Percentiles rank a stretch among this genome's conserved stretches.
These are phyloP conservation scores for Ceratocystis eucalypticola DNA, from an alignment of 2,329 filamentous ascomycete species.

Conservation along the genomic window DNA sequence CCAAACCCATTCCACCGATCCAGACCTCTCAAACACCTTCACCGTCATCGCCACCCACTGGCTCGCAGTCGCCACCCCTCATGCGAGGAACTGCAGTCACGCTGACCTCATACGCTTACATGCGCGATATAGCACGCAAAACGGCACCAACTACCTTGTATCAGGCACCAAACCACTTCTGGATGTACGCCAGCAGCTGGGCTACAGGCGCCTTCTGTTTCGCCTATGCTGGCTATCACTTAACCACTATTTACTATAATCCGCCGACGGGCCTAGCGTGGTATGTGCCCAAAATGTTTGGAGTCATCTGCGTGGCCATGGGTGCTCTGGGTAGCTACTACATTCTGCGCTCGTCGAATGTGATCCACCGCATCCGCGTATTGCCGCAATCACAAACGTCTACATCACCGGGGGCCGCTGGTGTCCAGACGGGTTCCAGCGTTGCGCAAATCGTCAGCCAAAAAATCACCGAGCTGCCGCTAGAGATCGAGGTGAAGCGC, in stretches of 20 bases:
- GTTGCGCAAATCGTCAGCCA: constrained; percentile 20
- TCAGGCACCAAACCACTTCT: constrained; percentile 48
- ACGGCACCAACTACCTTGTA: constrained; percentile 48
- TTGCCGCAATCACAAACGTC: constrained; percentile 29
- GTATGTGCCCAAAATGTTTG: constrained; percentile 47
- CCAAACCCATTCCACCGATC: constrained; percentile 12
- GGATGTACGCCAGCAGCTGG: constrained; percentile 49
- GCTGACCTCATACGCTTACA: constrained; percentile 31
- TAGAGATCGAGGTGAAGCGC: constrained; percentile 41
- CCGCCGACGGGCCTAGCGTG: constrained; percentile 38
- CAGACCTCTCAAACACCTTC: not conserved
- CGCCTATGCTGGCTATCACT: constrained; percentile 37
- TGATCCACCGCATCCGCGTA: constrained; percentile 46
- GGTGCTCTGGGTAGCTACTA: constrained; percentile 47
- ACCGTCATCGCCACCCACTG: no score
- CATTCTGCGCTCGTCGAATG: constrained; percentile 40
- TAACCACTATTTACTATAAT: constrained; percentile 35
- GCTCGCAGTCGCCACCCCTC: constrained; percentile 14
- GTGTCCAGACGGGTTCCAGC: constrained; percentile 15
- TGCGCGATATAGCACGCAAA: constrained; percentile 42
- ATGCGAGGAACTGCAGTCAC: constrained; percentile 19
- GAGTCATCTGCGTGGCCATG: constrained; percentile 45
- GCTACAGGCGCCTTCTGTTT: constrained; percentile 41
- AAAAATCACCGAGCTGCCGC: constrained; percentile 28
- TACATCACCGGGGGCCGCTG: constrained; percentile 13